Conservation (phyloP, 805 yeast species). For the Wickerhamia fluorescens region DNA sequence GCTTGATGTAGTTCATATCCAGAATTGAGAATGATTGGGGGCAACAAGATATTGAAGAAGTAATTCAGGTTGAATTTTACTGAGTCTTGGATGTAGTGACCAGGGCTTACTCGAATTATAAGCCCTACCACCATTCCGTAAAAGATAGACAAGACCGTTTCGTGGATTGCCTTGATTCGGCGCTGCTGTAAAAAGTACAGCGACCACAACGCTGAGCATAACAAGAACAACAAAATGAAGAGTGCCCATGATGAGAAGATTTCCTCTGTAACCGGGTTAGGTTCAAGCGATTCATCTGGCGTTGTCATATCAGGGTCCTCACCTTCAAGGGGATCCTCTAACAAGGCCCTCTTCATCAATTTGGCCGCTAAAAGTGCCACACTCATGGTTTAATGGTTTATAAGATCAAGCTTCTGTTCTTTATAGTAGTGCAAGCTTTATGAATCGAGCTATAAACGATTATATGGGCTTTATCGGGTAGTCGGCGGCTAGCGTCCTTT, state of each 20-base stretch:
- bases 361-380: slow-evolving; percentile 20
- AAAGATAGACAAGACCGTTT: slow-evolving; percentile 90
- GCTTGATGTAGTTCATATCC: slow-evolving; percentile 97
- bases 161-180: slow-evolving; percentile 93
- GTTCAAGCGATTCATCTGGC: slow-evolving; percentile 51
- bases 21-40: slow-evolving; percentile 93
- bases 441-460: no score
- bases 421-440: no score
- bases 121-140: slow-evolving; percentile 96
- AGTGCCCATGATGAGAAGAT: slow-evolving; percentile 97
- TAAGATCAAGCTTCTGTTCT: no score
- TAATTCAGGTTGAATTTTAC: slow-evolving; percentile 92
- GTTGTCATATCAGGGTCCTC: slow-evolving; percentile 36
- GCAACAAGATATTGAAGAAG: slow-evolving; percentile 87
- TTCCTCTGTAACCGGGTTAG: slow-evolving; percentile 88
- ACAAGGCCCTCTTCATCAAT: slow-evolving; percentile 27
- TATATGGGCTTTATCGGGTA: no score
- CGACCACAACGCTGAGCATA: slow-evolving; percentile 91
- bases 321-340: slow-evolving; percentile 22
- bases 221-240: slow-evolving; percentile 71
- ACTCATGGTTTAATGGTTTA: slow-evolving; percentile 13
- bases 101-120: slow-evolving; percentile 84
- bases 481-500: no score
- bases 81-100: slow-evolving; percentile 94
- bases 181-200: slow-evolving; percentile 87